Evolutionary conservation across 2,329 filamentous ascomycete species (phyloP).

Genomic region (Aspergillus novoparasiticus): DNA sequence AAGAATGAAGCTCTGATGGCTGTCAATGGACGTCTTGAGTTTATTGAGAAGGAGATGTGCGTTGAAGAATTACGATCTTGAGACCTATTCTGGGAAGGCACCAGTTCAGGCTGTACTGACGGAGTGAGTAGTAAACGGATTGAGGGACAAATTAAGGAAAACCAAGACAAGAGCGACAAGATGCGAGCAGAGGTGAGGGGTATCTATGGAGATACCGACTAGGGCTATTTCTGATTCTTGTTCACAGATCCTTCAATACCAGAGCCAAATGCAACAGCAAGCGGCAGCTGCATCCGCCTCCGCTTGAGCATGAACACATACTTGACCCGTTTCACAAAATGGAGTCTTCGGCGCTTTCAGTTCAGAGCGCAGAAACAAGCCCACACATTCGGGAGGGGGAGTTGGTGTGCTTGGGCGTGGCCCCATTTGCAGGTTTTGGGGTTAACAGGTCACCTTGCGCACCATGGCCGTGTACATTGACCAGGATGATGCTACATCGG

Average conservation of each 20-base stretch:
- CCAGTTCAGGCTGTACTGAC: constrained; percentile 10
- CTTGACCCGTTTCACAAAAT: constrained; percentile 1
- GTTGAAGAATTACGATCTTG: constrained; percentile 30
- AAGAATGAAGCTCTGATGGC: constrained; percentile 86
- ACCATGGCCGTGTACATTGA: neutral
- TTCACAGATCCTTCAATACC: constrained; percentile 42
- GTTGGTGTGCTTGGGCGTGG: neutral
- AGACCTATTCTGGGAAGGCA: neutral
- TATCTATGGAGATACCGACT: neutral
- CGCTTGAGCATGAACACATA: constrained; percentile 25
- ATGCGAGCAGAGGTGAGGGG: constrained; percentile 64
- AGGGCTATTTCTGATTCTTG: constrained; percentile 18
- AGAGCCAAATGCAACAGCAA: constrained; percentile 41
- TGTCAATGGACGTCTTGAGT: constrained; percentile 87
- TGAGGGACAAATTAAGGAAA: constrained; percentile 65
- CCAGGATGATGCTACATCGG: neutral
- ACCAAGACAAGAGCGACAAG: constrained; percentile 66
- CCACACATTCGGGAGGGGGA: neutral
- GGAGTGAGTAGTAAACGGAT: constrained; percentile 60
- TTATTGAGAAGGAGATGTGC: constrained; percentile 92
- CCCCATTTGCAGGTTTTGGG: neutral
- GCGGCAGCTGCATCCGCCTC: constrained; percentile 33
- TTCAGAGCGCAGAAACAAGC: neutral
- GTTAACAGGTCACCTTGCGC: neutral
- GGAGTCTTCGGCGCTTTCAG: neutral